These are phyloP conservation scores for Cladochytrium tenue DNA, from an alignment of 371 early-diverging fungal genomes.

Conservation along the genomic window DNA sequence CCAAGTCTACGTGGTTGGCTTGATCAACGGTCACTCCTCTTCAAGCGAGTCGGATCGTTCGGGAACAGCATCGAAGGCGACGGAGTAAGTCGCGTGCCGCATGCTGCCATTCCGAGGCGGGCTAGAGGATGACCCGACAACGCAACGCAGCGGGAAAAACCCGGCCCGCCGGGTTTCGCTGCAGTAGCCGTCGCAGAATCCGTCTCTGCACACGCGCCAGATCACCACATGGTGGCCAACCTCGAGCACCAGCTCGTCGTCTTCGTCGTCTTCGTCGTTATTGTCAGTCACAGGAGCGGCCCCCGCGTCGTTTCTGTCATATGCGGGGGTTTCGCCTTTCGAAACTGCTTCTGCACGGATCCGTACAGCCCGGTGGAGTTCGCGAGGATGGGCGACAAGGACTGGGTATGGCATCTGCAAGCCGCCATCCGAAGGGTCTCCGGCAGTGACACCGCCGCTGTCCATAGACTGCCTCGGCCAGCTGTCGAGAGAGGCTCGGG, in stretches of 20 bases:
- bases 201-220: not conserved
- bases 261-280: not conserved
- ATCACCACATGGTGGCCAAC: not conserved
- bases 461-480: too few species aligned
- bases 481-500: not conserved
- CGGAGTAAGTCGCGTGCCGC: too few species aligned
- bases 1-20: too few species aligned
- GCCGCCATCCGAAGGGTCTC: not conserved
- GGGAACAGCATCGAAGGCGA: too few species aligned
- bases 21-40: too few species aligned
- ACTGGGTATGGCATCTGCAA: not conserved
- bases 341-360: too few species aligned
- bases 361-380: not conserved
- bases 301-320: not conserved
- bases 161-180: not conserved
- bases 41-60: too few species aligned
- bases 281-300: not conserved
- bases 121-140: too few species aligned
- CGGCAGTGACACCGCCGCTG: too few species aligned
- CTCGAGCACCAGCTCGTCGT: not conserved
- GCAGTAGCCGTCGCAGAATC: not conserved
- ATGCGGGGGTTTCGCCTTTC: too few species aligned
- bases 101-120: too few species aligned
- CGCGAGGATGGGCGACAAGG: not conserved
- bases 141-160: not conserved